Percentiles rank a stretch among this genome's conserved stretches.
Conservation (phyloP, 768 basidiomycete species). For the Leucosporidium scottii region DNA sequence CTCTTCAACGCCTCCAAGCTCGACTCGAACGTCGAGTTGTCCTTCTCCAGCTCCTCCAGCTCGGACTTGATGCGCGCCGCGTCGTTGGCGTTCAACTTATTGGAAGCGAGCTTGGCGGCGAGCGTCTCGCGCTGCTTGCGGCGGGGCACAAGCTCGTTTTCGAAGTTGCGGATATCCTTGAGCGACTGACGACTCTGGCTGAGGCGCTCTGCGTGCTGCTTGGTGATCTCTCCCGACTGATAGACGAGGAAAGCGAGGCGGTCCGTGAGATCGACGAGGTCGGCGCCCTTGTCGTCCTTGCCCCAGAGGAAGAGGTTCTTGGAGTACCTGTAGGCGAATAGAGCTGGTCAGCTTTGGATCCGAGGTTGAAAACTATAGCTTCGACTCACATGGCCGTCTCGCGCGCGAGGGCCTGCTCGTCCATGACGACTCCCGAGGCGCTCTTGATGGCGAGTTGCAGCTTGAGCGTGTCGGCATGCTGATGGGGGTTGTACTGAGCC, state of each 20-base stretch:
- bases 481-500: background rate
- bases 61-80: conserved; percentile 6
- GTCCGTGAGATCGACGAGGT: conserved; percentile 30
- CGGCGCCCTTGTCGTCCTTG: conserved; percentile 14
- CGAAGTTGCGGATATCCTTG: conserved; percentile 38
- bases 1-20: conserved; percentile 27
- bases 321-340: background rate
- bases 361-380: conserved; percentile 5
- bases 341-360: background rate
- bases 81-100: conserved; percentile 6
- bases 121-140: conserved; percentile 12
- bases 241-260: conserved; percentile 29
- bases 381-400: conserved; percentile 13
- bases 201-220: conserved; percentile 14
- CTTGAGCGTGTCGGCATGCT: conserved; percentile 18
- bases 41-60: conserved; percentile 10
- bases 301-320: conserved; percentile 20
- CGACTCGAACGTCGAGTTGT: conserved; percentile 19
- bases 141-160: conserved; percentile 31
- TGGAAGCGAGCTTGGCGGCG: conserved; percentile 7
- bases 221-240: conserved; percentile 25
- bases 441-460: conserved; percentile 32
- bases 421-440: conserved; percentile 9
- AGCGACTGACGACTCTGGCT: conserved; percentile 22
- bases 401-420: conserved; percentile 15